phyloP scores from a whole-genome alignment of 1,284 basidiomycete species.

The Fomitopsis schrenkii region DNA sequence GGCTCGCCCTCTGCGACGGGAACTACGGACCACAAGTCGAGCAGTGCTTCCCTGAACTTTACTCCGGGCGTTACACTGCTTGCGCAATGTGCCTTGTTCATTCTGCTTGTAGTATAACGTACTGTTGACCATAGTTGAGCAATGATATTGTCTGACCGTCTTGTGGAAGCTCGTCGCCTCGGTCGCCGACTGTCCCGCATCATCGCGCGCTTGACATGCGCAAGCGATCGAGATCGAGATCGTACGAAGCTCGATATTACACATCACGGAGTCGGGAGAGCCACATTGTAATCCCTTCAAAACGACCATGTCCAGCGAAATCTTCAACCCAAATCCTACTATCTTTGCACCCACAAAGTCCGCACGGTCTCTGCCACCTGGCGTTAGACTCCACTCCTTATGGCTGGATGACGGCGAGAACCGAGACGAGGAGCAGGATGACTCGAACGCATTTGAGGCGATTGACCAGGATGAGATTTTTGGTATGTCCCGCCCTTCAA shows the following conservation, averaged over 20 bases:
- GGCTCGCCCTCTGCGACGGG: neutral
- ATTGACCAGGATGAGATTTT: slow-evolving; percentile 54
- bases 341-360: slow-evolving; percentile 28
- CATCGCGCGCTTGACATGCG: no score
- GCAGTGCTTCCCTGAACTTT: neutral
- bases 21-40: no score
- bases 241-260: neutral
- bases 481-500: slow-evolving; percentile 31
- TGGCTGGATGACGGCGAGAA: slow-evolving; percentile 30
- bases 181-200: no score
- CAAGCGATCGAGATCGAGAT: neutral
- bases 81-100: no score
- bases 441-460: slow-evolving; percentile 32
- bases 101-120: no score
- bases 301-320: slow-evolving; percentile 27
- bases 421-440: slow-evolving; percentile 23
- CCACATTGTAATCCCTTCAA: neutral
- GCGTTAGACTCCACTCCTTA: slow-evolving; percentile 24
- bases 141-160: no score
- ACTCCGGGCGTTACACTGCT: no score
- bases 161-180: no score
- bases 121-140: no score
- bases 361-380: slow-evolving; percentile 13
- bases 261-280: neutral
- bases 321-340: slow-evolving; percentile 36